Evolutionary conservation across 1,284 basidiomycete genomes (phyloP).

Genomic region (Irpex rosettiformis): DNA sequence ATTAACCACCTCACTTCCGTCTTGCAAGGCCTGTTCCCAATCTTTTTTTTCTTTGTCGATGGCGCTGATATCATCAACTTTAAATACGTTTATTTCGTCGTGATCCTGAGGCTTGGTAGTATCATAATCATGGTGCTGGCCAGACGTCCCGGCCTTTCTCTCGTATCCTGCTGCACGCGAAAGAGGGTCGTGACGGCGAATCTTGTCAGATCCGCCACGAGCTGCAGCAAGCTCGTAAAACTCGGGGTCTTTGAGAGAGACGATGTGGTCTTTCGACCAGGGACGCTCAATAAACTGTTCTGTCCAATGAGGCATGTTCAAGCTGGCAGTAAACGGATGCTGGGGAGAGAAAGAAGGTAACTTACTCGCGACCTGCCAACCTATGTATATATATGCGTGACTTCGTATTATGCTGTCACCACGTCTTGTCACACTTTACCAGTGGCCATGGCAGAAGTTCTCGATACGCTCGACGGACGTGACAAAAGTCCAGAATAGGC

Average conservation of each 20-base stretch:
- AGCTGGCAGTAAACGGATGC: background rate
- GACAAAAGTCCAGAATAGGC: background rate
- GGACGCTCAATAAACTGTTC: constrained; percentile 7
- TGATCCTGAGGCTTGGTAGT: background rate
- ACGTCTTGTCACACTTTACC: background rate
- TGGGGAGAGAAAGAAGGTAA: background rate
- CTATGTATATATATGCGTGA: background rate
- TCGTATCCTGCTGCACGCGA: constrained; percentile 5
- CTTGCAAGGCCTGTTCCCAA: constrained; percentile 6
- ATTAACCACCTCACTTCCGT: constrained; percentile 9
- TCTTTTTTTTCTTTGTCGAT: background rate
- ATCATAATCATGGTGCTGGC: background rate
- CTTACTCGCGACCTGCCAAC: background rate
- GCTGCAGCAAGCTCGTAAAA: constrained; percentile 1
- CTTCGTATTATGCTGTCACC: background rate
- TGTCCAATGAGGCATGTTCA: constrained; percentile 7
- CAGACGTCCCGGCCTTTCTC: constrained; percentile 8
- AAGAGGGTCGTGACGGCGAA: constrained; percentile 7
- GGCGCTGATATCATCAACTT: background rate
- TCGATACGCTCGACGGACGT: background rate
- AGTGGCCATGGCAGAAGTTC: background rate
- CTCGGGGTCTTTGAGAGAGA: background rate
- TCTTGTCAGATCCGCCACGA: constrained; percentile 4
- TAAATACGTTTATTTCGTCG: too few relatives aligned
- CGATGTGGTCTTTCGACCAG: constrained; percentile 7